A percentile compares a stretch with the other conserved stretches of the same genome.
Conservation (phyloP, 2,329 filamentous ascomycete species). For the Cytospora piceicola region DNA sequence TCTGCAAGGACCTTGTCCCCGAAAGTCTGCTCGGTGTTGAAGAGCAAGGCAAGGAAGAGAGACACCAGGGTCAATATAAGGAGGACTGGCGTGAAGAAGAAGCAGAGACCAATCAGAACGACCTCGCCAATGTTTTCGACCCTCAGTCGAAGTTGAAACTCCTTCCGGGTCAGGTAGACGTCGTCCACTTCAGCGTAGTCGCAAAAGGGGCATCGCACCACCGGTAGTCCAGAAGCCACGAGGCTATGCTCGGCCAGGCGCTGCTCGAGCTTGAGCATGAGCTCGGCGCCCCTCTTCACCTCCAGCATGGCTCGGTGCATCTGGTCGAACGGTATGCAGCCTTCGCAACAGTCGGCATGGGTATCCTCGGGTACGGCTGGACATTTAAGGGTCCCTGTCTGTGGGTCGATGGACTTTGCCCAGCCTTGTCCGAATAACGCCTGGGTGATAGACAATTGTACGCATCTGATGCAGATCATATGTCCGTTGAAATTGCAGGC, state of each 20-base stretch:
- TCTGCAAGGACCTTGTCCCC: slow-evolving; percentile 48
- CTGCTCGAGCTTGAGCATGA: slow-evolving; percentile 76
- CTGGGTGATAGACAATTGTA: slow-evolving; percentile 80
- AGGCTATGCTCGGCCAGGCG: slow-evolving; percentile 78
- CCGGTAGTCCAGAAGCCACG: slow-evolving; percentile 70
- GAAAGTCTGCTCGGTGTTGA: slow-evolving; percentile 49
- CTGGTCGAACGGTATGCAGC: slow-evolving; percentile 71
- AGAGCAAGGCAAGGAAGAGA: slow-evolving; percentile 48
- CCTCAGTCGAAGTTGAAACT: slow-evolving; percentile 61
- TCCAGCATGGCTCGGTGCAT: slow-evolving; percentile 73
- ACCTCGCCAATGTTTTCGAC: slow-evolving; percentile 53
- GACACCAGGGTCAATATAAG: slow-evolving; percentile 55
- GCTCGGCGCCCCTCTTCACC: slow-evolving; percentile 71
- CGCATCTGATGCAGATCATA: slow-evolving; percentile 79
- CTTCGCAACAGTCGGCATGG: slow-evolving; percentile 65
- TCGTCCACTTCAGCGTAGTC: slow-evolving; percentile 88
- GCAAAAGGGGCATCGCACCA: slow-evolving; percentile 89
- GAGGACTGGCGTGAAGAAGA: slow-evolving; percentile 60
- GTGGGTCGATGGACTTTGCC: slow-evolving; percentile 75
- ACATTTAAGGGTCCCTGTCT: slow-evolving; percentile 77
- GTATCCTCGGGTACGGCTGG: slow-evolving; percentile 65
- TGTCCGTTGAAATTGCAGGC: slow-evolving; percentile 72
- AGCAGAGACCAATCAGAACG: slow-evolving; percentile 55
- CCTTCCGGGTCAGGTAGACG: slow-evolving; percentile 63
- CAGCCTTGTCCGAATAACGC: slow-evolving; percentile 93